Evolutionary conservation across 495 filamentous ascomycete genomes (phyloP).

Genomic region (Physcia stellaris): DNA sequence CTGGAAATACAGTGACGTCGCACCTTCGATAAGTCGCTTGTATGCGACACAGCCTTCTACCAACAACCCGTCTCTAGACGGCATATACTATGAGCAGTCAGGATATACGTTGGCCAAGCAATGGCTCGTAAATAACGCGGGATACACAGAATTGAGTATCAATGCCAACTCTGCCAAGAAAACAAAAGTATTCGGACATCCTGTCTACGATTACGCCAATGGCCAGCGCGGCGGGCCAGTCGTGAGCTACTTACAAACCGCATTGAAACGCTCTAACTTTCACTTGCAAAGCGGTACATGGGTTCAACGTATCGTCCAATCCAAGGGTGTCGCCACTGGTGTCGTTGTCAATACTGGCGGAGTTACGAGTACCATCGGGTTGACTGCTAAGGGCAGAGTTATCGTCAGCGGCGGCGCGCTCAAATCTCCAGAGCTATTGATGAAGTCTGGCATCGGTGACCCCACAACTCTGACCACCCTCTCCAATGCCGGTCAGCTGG

Average conservation of each 20-base stretch:
- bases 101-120: constrained; percentile 47
- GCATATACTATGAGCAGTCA: constrained; percentile 52
- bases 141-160: constrained; percentile 49
- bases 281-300: constrained; percentile 49
- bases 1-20: constrained; percentile 55
- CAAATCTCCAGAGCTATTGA: constrained; percentile 59
- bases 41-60: constrained; percentile 61
- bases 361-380: constrained; percentile 41
- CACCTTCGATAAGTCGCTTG: constrained; percentile 40
- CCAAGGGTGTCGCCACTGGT: constrained; percentile 46
- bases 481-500: constrained; percentile 12
- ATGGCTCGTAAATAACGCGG: constrained; percentile 36
- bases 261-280: constrained; percentile 49
- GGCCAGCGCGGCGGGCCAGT: constrained; percentile 59
- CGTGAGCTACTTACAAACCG: constrained; percentile 57
- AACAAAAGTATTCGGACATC: constrained; percentile 49
- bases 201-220: constrained; percentile 55
- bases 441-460: constrained; percentile 49
- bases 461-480: constrained; percentile 15
- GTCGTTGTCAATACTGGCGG: constrained; percentile 54
- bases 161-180: constrained; percentile 49
- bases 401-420: constrained; percentile 59
- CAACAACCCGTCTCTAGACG: constrained; percentile 51
- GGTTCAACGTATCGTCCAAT: constrained; percentile 51
- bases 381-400: constrained; percentile 49